Percentiles rank a stretch among this genome's conserved stretches.
Conservation (phyloP, 257 asterid species). For the Pogostemon cablin region DNA sequence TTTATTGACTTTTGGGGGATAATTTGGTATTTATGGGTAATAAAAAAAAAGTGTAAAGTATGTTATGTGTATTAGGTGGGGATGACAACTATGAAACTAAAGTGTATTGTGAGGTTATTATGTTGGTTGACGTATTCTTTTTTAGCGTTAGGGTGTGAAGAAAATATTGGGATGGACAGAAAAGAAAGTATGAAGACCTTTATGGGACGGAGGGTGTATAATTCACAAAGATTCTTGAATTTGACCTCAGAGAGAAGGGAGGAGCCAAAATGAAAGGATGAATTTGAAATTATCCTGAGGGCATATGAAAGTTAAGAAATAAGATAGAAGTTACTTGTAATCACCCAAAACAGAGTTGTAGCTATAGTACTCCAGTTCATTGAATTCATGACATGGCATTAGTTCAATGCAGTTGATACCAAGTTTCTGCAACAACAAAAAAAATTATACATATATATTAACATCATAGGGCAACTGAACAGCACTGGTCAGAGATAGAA, state of each 20-base stretch:
- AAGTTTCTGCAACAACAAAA: constrained; percentile 66
- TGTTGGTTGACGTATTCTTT: too few species aligned
- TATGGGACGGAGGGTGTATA: neutral
- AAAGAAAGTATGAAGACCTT: too few species aligned
- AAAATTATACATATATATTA: constrained; percentile 3
- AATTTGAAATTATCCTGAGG: neutral
- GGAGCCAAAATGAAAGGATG: constrained; percentile 25
- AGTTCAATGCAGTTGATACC: constrained; percentile 98
- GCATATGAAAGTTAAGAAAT: constrained; percentile 29
- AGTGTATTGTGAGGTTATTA: too few species aligned
- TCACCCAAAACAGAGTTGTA: constrained; percentile 89
- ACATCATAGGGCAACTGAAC: constrained; percentile 24
- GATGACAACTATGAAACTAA: too few species aligned
- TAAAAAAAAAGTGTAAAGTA: too few species aligned
- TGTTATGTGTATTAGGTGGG: too few species aligned
- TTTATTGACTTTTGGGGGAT: too few species aligned
- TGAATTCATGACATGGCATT: constrained; percentile 99
- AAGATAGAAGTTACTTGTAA: constrained; percentile 64
- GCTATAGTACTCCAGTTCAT: constrained; percentile 89
- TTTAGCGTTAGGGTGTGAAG: too few species aligned
- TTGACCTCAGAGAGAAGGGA: constrained; percentile 10
- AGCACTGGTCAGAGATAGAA: neutral
- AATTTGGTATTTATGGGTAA: too few species aligned
- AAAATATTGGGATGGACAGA: too few species aligned
- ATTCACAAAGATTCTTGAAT: constrained; percentile 2